Conservation (phyloP, 345 rosid genomes). For the Eucalyptus lansdowneana region DNA sequence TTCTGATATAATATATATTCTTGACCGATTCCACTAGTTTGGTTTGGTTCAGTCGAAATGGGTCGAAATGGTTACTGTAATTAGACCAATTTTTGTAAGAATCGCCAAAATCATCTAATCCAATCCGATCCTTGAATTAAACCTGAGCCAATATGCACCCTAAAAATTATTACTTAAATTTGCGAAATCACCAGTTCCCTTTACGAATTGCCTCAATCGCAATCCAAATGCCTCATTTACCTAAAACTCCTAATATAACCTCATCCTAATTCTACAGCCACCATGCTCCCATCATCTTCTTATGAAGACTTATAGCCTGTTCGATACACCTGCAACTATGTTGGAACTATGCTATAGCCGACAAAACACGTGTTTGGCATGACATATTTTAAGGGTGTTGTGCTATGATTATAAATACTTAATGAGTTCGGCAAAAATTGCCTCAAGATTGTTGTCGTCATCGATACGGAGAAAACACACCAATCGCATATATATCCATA, state of each 20-base stretch:
- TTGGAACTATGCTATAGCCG: background rate
- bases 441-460: background rate
- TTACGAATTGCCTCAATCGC: background rate
- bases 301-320: background rate
- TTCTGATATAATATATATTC: background rate
- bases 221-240: background rate
- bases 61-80: fast-evolving
- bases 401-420: background rate
- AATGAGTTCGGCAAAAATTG: background rate
- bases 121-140: fast-evolving
- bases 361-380: background rate
- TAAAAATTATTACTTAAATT: background rate
- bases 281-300: background rate
- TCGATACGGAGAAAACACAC: background rate
- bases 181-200: background rate
- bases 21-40: fast-evolving
- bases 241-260: background rate
- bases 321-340: background rate
- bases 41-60: fast-evolving
- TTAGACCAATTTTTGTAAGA: background rate
- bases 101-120: background rate
- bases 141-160: background rate
- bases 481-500: background rate
- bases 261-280: background rate
- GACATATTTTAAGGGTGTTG: background rate